A percentile compares a stretch with the other conserved stretches of the same genome.
Conservation (phyloP, 257 asterid genomes). For the Solanum phureja region DNA sequence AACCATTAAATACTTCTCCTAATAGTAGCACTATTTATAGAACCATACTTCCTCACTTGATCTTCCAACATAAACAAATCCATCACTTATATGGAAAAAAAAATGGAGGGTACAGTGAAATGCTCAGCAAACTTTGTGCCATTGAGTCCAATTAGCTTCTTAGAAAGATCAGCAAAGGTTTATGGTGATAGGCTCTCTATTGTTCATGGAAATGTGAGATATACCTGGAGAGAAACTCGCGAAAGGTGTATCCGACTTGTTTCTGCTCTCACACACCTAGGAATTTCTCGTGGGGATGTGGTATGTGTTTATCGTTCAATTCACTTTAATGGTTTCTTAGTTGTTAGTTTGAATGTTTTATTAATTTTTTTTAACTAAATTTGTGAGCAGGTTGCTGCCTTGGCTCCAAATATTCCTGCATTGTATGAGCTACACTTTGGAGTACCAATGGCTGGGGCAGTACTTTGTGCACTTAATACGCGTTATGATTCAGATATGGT, state of each 20-base stretch:
- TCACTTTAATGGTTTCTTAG: not conserved
- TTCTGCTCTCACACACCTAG: not conserved
- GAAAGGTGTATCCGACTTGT: not conserved
- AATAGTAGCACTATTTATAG: not conserved
- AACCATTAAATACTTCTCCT: too few species aligned
- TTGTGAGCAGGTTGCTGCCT: not conserved
- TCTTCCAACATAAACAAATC: not conserved
- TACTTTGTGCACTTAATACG: not conserved
- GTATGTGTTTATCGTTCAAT: not conserved
- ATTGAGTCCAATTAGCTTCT: not conserved
- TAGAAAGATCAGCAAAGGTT: not conserved
- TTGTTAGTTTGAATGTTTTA: not conserved
- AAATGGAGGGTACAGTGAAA: not conserved
- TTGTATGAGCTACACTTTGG: not conserved
- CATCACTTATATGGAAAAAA: not conserved
- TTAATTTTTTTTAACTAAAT: not conserved
- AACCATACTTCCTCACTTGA: not conserved
- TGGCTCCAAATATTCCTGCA: constrained; percentile 1
- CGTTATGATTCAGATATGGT: not conserved
- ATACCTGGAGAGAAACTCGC: not conserved
- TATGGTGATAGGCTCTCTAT: not conserved
- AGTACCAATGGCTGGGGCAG: not conserved
- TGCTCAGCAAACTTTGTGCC: not conserved
- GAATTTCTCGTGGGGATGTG: not conserved
- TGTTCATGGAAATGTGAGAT: not conserved